A percentile compares a stretch with the other conserved stretches of the same genome.
Conservation (phyloP, 768 basidiomycete species). For the Lanmaoa rubissima region DNA sequence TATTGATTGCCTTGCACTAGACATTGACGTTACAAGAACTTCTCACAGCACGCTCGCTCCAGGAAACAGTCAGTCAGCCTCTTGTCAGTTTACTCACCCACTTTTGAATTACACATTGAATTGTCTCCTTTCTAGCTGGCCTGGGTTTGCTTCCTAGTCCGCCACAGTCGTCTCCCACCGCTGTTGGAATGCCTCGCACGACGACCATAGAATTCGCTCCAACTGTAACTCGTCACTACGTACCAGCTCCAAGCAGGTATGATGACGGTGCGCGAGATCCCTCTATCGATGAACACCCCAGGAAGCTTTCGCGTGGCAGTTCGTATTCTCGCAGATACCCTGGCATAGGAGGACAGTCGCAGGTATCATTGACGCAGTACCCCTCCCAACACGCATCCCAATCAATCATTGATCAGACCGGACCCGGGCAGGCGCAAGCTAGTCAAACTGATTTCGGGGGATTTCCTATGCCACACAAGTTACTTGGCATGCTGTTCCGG, state of each 20-base stretch:
- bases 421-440: constrained; percentile 6
- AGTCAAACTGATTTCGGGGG: constrained; percentile 62
- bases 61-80: not conserved
- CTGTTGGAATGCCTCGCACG: constrained; percentile 35
- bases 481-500: constrained; percentile 49
- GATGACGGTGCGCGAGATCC: constrained; percentile 11
- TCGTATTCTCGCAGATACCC: constrained; percentile 16
- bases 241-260: constrained; percentile 29
- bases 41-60: constrained; percentile 38
- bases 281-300: constrained; percentile 4
- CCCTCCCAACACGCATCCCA: constrained; percentile 15
- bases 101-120: not conserved
- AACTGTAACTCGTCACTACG: constrained; percentile 26
- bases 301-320: constrained; percentile 7
- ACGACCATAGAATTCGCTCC: constrained; percentile 55
- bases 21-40: constrained; percentile 5
- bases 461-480: constrained; percentile 67
- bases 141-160: not conserved
- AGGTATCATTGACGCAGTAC: constrained; percentile 15
- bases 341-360: constrained; percentile 10
- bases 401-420: constrained; percentile 14
- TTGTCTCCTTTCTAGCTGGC: constrained; percentile 8
- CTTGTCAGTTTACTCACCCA: constrained; percentile 11
- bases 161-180: constrained; percentile 3
- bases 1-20: not conserved